Evolutionary conservation across 2,329 filamentous ascomycete species (phyloP).

Genomic region (Pleurostoma richardsiae): DNA sequence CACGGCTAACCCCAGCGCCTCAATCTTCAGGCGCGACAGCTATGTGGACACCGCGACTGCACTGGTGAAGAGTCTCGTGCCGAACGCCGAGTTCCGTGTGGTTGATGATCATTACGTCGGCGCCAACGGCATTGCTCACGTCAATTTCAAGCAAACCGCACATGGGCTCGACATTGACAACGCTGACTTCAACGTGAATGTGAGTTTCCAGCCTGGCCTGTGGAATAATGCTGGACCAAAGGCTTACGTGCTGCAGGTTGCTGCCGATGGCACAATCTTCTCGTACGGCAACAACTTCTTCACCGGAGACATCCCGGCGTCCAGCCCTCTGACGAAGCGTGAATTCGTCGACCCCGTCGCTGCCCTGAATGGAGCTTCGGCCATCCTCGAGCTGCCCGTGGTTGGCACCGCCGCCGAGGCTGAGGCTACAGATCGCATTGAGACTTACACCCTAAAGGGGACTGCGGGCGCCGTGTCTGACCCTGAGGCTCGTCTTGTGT

Average conservation of each 20-base stretch:
- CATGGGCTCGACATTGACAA: constrained; percentile 57
- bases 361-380: constrained; percentile 34
- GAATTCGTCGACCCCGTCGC: constrained; percentile 34
- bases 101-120: constrained; percentile 48
- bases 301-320: constrained; percentile 35
- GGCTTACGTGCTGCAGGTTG: constrained; percentile 30
- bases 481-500: constrained; percentile 50
- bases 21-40: constrained; percentile 21
- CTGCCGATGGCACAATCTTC: constrained; percentile 47
- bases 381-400: constrained; percentile 32
- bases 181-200: constrained; percentile 56
- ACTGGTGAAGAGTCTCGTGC: constrained; percentile 31
- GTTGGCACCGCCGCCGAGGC: constrained; percentile 31
- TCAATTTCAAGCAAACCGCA: constrained; percentile 54
- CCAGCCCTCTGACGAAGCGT: constrained; percentile 31
- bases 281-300: constrained; percentile 48
- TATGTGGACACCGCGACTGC: constrained; percentile 39
- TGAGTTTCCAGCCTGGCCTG: constrained; percentile 23
- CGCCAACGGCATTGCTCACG: constrained; percentile 49
- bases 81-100: constrained; percentile 40
- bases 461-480: constrained; percentile 43
- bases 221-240: neutral
- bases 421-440: constrained; percentile 26
- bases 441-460: constrained; percentile 39
- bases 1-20: constrained; percentile 13